Evolutionary conservation across 805 yeast genomes (phyloP).

Genomic region (Saccharomycopsis schoenii): DNA sequence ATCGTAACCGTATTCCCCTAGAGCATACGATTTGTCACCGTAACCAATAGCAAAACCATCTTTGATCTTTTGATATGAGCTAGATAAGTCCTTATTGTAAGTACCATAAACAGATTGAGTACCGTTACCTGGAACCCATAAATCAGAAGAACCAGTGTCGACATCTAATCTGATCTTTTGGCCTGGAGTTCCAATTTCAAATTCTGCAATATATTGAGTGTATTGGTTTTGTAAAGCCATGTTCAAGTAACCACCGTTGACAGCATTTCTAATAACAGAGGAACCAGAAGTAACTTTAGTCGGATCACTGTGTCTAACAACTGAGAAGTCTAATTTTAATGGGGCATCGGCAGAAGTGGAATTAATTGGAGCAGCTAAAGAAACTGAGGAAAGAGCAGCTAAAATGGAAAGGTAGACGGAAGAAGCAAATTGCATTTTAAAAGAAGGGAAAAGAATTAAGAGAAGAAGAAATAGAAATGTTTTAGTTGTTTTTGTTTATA

Average conservation of each 20-base stretch:
- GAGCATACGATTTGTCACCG: conserved; percentile 38
- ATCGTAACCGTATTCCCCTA: conserved; percentile 35
- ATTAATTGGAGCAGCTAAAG: conserved; percentile 13
- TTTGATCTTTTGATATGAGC: conserved; percentile 27
- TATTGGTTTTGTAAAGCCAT: conserved; percentile 11
- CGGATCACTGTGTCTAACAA: conserved; percentile 8
- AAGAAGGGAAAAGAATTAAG: background rate
- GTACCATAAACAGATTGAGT: conserved; percentile 27
- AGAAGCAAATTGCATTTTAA: conserved; percentile 2
- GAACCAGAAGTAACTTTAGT: background rate
- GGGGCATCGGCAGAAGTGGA: conserved; percentile 4
- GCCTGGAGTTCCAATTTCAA: conserved; percentile 24
- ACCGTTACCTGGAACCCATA: conserved; percentile 22
- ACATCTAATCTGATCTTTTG: conserved; percentile 22
- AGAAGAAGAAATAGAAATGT: no score
- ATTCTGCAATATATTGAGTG: conserved; percentile 21
- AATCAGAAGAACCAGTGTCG: conserved; percentile 28
- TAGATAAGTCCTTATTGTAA: conserved; percentile 26
- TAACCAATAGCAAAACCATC: conserved; percentile 32
- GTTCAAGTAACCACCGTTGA: conserved; percentile 3
- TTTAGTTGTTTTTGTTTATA: background rate
- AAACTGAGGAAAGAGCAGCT: conserved; percentile 11
- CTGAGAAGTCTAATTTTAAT: conserved; percentile 12
- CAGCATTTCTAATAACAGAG: conserved; percentile 5
- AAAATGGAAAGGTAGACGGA: conserved; percentile 3